Conservation (phyloP, 2,329 filamentous ascomycete species). For the Sporothrix euskadiensis region DNA sequence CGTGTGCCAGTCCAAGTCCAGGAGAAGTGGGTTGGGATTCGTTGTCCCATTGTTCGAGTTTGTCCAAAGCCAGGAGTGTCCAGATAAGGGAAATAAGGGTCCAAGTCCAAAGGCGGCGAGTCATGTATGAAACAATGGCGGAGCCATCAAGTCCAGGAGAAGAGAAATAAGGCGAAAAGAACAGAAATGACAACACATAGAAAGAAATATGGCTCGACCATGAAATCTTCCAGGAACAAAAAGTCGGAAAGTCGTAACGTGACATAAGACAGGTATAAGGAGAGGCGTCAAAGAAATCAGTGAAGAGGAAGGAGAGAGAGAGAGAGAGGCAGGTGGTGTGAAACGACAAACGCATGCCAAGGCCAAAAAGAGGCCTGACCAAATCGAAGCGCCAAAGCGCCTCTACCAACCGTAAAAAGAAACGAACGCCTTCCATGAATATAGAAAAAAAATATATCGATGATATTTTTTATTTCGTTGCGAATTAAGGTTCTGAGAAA, state of each 20-base stretch:
- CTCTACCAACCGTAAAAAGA: conserved; percentile 12
- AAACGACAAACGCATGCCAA: not conserved
- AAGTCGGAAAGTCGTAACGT: not conserved
- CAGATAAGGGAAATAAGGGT: not conserved
- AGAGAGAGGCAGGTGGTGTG: not conserved
- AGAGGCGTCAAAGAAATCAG: too few species aligned
- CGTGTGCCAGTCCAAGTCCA: not conserved
- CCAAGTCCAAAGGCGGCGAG: conserved; percentile 14
- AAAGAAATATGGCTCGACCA: not conserved
- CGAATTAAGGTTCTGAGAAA: not conserved
- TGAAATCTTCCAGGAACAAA: not conserved
- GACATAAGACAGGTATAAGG: not conserved
- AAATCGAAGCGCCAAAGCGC: conserved; percentile 8
- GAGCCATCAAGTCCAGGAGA: not conserved
- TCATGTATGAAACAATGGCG: not conserved
- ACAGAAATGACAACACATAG: not conserved
- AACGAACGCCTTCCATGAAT: conserved; percentile 15
- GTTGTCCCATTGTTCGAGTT: not conserved
- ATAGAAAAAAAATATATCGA: not conserved
- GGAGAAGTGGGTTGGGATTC: not conserved
- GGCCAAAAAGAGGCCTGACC: not conserved
- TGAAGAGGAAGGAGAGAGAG: not conserved
- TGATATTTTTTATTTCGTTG: not conserved
- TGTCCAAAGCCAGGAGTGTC: not conserved
- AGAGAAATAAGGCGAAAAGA: not conserved